Evolutionary conservation across 257 asterid species (phyloP).

Genomic region (Gentiana straminea): DNA sequence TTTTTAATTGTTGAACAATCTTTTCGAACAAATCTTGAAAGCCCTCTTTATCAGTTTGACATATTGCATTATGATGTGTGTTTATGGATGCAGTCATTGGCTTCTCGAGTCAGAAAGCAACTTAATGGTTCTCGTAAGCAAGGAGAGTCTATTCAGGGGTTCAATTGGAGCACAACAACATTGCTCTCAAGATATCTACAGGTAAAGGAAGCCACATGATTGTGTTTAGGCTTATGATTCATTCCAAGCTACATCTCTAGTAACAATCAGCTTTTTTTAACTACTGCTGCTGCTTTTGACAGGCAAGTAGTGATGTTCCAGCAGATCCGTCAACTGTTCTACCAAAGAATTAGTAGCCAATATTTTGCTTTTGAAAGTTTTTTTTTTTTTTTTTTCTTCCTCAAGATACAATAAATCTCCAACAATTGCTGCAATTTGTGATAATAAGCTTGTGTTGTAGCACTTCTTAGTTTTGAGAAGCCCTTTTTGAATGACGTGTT

Average conservation of each 20-base stretch:
- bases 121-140: slow-evolving; percentile 89
- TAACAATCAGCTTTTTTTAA: neutral
- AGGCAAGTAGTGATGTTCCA: slow-evolving; percentile 52
- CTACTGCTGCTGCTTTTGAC: slow-evolving; percentile 13
- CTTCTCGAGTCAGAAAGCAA: slow-evolving; percentile 94
- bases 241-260: neutral
- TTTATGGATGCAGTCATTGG: slow-evolving; percentile 56
- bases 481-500: too few species aligned
- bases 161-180: slow-evolving; percentile 76
- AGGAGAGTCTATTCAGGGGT: slow-evolving; percentile 63
- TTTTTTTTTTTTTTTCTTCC: neutral
- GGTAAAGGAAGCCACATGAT: slow-evolving; percentile 28
- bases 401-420: too few species aligned
- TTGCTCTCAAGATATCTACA: slow-evolving; percentile 57
- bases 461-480: too few species aligned
- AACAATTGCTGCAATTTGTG: neutral
- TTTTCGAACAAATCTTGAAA: neutral
- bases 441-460: neutral
- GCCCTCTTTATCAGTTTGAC: neutral
- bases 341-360: slow-evolving; percentile 39
- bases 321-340: slow-evolving; percentile 54
- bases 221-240: slow-evolving; percentile 1
- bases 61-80: neutral
- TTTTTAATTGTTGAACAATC: neutral
- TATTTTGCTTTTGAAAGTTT: neutral